A percentile compares a stretch with the other conserved stretches of the same genome.
phyloP scores from a whole-genome alignment of 2,329 filamentous ascomycete species.

The Teratosphaeriaceae sp. region DNA sequence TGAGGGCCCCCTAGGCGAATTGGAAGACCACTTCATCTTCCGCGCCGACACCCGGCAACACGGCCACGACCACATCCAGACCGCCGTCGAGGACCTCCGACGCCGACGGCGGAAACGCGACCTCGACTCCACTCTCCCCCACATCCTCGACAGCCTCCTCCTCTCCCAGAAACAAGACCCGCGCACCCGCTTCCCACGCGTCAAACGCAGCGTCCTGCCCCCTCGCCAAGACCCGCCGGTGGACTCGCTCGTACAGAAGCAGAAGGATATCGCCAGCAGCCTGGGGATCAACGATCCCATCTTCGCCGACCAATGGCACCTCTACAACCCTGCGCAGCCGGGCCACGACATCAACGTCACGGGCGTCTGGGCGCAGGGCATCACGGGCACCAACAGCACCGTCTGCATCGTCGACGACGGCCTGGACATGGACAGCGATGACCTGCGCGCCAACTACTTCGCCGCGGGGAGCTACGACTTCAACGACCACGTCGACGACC shows the following conservation, averaged over 20 bases:
- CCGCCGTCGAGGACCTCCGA: constrained; percentile 46
- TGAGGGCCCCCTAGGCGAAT: constrained; percentile 72
- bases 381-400: constrained; percentile 82
- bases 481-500: constrained; percentile 75
- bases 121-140: constrained; percentile 36
- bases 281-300: constrained; percentile 84
- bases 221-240: constrained; percentile 10
- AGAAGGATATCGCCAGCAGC: constrained; percentile 53
- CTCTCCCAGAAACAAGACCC: constrained; percentile 73
- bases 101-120: constrained; percentile 57
- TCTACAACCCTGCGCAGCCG: constrained; percentile 71
- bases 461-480: constrained; percentile 91
- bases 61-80: constrained; percentile 42
- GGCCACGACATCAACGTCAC: constrained; percentile 98
- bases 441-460: constrained; percentile 91
- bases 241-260: constrained; percentile 46
- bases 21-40: constrained; percentile 80
- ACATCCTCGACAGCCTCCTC: constrained; percentile 66
- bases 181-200: constrained; percentile 48
- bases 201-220: constrained; percentile 48
- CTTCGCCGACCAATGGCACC: constrained; percentile 91
- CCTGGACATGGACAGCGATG: constrained; percentile 89
- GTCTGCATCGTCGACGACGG: constrained; percentile 96
- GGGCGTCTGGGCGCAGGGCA: constrained; percentile 80
- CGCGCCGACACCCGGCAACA: constrained; percentile 56